Base-by-base conservation (phyloP, 805 yeast species). In the Clavispora santaluciae region DNA sequence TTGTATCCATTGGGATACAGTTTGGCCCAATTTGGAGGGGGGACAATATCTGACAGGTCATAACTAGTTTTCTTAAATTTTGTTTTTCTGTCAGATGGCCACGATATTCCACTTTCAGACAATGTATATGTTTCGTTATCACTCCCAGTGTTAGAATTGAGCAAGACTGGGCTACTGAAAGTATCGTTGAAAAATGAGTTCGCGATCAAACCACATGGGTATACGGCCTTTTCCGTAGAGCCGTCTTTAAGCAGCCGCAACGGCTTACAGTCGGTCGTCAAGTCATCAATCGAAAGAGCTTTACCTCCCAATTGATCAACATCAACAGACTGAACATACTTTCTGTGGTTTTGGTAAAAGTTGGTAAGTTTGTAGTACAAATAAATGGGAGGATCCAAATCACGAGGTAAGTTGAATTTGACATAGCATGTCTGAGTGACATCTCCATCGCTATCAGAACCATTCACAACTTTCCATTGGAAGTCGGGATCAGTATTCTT, bases 201-300 rank as follows among this genome's bases (percentile, higher is more conserved):
- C 39, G 98, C 95, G 49, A 91, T 88, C 38, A 91, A 73, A 1
- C 99, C 99, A 67, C 98, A 93, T 13, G 99, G 99, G 60, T 91
- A 91, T 46, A 74, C 57, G 12, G 71, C 56, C 49, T 74, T 77
- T 17, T 49, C 58, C 33, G 66, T 70, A 13, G 64, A 57, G 11
- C 67, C 72, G 12, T 58, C 64, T 41, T 75, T 76, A 3, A 44
- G 43, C 22, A 69, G 72, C 37, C 49, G 56, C 43, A 66, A 49
- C 0, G 75, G 74, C 35, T 57, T 53, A 48, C 75, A 69, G 38
- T 59, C 54, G 25, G 57, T 55, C 6, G 61, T 71, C 16, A 93
- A 60, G 33, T 68, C 74, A 21, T 63, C 72, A 3, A 67, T 66
- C 0, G 73, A 41, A 6, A 83, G 79, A 3, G 91, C 86, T 22